Conservation (phyloP, 2,329 filamentous ascomycete species). For the Elsinoe arachidis region DNA sequence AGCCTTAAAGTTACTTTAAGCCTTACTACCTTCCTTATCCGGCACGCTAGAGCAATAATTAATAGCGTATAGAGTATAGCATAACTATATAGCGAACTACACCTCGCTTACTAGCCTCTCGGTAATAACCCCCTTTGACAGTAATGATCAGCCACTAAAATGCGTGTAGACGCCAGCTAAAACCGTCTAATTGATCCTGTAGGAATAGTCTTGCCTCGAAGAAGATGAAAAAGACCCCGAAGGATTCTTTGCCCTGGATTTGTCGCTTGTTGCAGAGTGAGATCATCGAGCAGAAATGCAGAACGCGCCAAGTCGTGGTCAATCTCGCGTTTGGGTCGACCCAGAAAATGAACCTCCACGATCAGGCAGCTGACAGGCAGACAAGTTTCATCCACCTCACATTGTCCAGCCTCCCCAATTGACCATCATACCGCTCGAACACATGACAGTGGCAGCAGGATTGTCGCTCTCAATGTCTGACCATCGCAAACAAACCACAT, state of each 20-base stretch:
- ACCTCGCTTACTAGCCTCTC: too few species aligned
- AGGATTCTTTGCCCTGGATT: not conserved
- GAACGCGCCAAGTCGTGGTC: constrained; percentile 4
- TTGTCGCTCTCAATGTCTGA: not conserved
- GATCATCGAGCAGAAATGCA: not conserved
- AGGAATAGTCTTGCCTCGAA: not conserved
- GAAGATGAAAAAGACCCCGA: not conserved
- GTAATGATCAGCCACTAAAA: too few species aligned
- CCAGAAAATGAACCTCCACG: not conserved
- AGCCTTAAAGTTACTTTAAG: too few species aligned
- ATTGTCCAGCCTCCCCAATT: not conserved
- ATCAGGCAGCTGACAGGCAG: not conserved
- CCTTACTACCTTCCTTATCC: too few species aligned
- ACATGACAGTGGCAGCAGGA: not conserved
- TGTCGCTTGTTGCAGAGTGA: not conserved
- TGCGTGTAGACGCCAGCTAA: too few species aligned
- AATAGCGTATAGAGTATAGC: too few species aligned
- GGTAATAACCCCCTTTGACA: too few species aligned
- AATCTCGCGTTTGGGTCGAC: constrained; percentile 4
- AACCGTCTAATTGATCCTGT: not conserved
- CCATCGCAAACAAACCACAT: not conserved
- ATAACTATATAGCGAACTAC: too few species aligned
- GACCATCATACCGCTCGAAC: not conserved
- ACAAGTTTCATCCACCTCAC: constrained; percentile 5
- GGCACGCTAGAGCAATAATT: too few species aligned